These are phyloP conservation scores for Geotrichum phurueaensis DNA, from an alignment of 1,139 yeast genomes.

Conservation along the genomic window DNA sequence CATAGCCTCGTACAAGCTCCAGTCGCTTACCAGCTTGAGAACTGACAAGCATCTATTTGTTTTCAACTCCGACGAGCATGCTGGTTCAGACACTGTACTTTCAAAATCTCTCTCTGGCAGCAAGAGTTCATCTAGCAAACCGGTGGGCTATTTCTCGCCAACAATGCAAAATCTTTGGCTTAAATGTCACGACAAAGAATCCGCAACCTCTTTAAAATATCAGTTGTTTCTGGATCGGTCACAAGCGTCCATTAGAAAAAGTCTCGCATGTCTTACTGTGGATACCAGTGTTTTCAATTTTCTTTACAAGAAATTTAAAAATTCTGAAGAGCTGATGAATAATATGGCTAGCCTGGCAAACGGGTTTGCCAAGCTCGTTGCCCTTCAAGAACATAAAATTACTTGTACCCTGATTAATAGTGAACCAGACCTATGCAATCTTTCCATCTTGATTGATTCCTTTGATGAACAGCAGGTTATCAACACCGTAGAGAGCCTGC, in stretches of 20 bases:
- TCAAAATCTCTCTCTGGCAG: not conserved
- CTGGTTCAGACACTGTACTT: not conserved
- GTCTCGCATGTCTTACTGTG: not conserved
- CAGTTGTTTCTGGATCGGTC: not conserved
- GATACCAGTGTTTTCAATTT: not conserved
- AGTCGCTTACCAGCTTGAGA: not conserved
- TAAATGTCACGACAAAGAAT: not conserved
- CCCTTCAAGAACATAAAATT: not conserved
- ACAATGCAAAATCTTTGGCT: not conserved
- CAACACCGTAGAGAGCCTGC: not conserved
- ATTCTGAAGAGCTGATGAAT: not conserved
- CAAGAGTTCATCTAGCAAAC: not conserved
- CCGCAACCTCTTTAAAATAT: not conserved
- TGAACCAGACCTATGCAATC: not conserved
- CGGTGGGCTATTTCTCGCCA: not conserved
- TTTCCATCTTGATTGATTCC: not conserved
- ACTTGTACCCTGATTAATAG: not conserved
- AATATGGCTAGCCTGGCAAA: not conserved
- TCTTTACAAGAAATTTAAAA: not conserved
- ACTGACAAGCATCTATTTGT: not conserved
- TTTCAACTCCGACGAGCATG: not conserved
- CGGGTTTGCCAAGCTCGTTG: not conserved
- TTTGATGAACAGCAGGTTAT: not conserved
- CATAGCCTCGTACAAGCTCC: not conserved
- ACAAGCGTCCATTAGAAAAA: not conserved